A percentile compares a stretch with the other conserved stretches of the same genome.
Evolutionary conservation across 2,329 filamentous ascomycete species (phyloP).

Genomic region (Aureobasidium sp.): DNA sequence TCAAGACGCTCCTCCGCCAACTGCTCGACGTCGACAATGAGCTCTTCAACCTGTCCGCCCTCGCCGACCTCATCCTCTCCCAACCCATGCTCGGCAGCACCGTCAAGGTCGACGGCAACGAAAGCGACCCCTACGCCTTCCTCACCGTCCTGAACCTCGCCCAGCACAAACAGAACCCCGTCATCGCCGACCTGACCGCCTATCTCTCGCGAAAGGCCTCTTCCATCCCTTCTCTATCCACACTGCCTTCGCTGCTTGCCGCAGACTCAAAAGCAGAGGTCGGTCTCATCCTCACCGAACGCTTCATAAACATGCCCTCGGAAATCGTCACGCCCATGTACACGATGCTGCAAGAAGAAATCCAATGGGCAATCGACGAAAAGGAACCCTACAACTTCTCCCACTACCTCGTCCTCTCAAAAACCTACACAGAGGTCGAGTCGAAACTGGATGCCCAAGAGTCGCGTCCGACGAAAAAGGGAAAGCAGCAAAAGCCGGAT

Average conservation of each 20-base stretch:
- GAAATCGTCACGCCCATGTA: constrained; percentile 92
- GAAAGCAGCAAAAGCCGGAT: constrained; percentile 37
- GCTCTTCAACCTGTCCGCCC: constrained; percentile 76
- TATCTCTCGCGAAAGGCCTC: constrained; percentile 57
- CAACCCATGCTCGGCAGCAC: constrained; percentile 87
- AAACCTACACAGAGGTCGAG: constrained; percentile 82
- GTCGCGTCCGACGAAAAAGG: constrained; percentile 54
- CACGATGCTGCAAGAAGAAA: constrained; percentile 85
- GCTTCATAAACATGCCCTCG: constrained; percentile 92
- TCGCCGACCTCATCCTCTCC: constrained; percentile 77
- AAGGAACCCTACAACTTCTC: constrained; percentile 88
- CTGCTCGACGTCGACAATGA: constrained; percentile 82
- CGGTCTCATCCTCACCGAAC: constrained; percentile 82
- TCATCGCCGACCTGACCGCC: constrained; percentile 58
- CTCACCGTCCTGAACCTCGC: constrained; percentile 77
- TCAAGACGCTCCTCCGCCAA: constrained; percentile 82
- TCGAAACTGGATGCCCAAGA: constrained; percentile 67
- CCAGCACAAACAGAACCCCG: constrained; percentile 64
- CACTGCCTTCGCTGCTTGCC: constrained; percentile 30
- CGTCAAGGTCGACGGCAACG: constrained; percentile 93
- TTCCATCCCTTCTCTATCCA: constrained; percentile 46
- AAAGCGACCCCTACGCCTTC: constrained; percentile 86
- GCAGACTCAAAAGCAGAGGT: constrained; percentile 45
- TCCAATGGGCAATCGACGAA: constrained; percentile 78
- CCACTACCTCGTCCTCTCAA: constrained; percentile 85